Conservation (phyloP, 2,329 filamentous ascomycete genomes). For the Apiospora saccharicola region DNA sequence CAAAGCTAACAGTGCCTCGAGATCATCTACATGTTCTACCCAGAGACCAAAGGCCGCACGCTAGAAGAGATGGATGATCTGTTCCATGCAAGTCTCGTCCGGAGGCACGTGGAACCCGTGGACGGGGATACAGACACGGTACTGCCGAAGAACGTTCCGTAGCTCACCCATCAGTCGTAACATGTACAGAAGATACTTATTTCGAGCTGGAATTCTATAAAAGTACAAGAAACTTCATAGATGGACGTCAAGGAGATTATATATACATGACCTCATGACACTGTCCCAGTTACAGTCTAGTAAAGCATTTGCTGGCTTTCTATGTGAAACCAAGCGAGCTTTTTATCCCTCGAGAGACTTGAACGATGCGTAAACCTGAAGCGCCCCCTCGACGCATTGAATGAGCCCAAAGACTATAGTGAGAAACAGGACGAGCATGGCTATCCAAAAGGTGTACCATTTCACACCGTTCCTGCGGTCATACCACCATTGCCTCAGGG, state of each 20-base stretch:
- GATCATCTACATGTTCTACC: slow-evolving; percentile 52
- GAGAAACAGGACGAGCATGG: neutral
- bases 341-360: neutral
- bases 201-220: no score
- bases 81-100: slow-evolving; percentile 37
- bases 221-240: no score
- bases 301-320: no score
- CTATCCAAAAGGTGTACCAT: neutral
- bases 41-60: slow-evolving; percentile 52
- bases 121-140: slow-evolving; percentile 16
- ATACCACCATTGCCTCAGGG: neutral
- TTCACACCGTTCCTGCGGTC: neutral
- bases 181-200: no score
- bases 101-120: neutral
- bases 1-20: slow-evolving; percentile 28
- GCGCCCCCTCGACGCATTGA: neutral
- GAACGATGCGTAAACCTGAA: neutral
- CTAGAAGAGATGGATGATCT: slow-evolving; percentile 55
- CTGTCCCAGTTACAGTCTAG: no score
- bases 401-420: neutral
- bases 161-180: neutral
- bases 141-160: neutral
- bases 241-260: no score
- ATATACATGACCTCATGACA: no score
- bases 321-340: no score